Percentiles rank a stretch among this genome's conserved stretches.
phyloP scores from a whole-genome alignment of 1,139 yeast species.

The Meyerozyma sp. region DNA sequence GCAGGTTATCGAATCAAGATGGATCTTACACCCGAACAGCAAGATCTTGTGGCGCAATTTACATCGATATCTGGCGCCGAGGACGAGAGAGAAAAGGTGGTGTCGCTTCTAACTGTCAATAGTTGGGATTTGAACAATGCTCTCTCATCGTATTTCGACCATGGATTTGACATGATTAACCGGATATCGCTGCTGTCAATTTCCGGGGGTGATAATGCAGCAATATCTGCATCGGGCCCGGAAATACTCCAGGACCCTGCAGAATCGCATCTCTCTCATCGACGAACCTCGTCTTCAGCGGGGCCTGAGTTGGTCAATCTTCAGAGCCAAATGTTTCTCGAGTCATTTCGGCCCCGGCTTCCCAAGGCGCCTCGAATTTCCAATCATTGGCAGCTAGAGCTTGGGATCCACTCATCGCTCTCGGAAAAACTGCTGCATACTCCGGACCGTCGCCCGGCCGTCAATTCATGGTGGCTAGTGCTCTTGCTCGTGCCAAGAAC shows the following conservation, averaged over 20 bases:
- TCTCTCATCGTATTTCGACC: conserved; percentile 46
- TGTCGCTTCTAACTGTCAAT: conserved; percentile 34
- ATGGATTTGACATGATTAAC: conserved; percentile 31
- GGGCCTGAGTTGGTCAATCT: conserved; percentile 16
- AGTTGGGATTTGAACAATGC: conserved; percentile 49
- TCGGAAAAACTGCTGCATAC: conserved; percentile 11
- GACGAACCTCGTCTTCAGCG: conserved; percentile 4
- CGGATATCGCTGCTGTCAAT: not conserved
- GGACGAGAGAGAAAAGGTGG: conserved; percentile 26
- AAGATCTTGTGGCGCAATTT: conserved; percentile 30
- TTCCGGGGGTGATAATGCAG: conserved; percentile 1
- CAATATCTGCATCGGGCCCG: conserved; percentile 7
- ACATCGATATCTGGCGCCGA: conserved; percentile 36
- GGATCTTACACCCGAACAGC: conserved; percentile 4
- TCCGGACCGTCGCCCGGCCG: conserved; percentile 7
- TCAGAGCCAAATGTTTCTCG: conserved; percentile 30
- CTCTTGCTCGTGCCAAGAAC: conserved; percentile 44
- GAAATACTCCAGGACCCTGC: conserved; percentile 11
- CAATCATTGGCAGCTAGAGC: conserved; percentile 38
- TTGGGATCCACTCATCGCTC: conserved; percentile 41
- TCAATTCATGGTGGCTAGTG: conserved; percentile 35
- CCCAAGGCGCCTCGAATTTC: conserved; percentile 40
- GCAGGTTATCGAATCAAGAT: not conserved
- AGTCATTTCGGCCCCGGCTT: conserved; percentile 32
- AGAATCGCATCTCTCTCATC: conserved; percentile 5